Evolutionary conservation across 2,329 filamentous ascomycete genomes (phyloP), one percentile per base, ranked within the genome.

Genomic region (Exophiala calicioides): DNA sequence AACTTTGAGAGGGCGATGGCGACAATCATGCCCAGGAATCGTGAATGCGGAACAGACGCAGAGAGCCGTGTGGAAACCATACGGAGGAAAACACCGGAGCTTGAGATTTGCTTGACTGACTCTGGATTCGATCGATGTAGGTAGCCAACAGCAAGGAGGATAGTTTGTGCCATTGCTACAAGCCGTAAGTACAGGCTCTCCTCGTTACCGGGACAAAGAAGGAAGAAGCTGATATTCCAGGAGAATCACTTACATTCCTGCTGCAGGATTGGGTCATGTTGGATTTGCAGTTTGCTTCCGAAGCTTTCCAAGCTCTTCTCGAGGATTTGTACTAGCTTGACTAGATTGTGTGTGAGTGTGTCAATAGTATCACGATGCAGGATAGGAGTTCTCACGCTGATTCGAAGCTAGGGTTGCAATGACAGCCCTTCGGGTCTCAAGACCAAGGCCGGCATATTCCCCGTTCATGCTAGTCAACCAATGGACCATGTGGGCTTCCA

Each of bases 1-100:
- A 95, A 67, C 34, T 71, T 70, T 0, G 81, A 85, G 2, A 85
- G 71, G 1, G 84, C 81, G 56, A 89, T 89, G 3, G 88, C 93
- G 23, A 95, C 82, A 2, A 87, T 75, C 82, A 98, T 94, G 0
- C 93, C 93, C 1, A 98, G 75, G 57, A 95, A 88, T 13, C 90
- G 81, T 12, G 87, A 84, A 55, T 84, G 79, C 5, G 74, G 73
- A 30, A 93, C 90, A 3, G 89, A 84, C 12, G 89, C 80, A 9
- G 82, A 81, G 5, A 98, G 79, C 18, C 90, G 81, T 63, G 94
- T 95, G 1, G 93, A 96, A 24, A 96, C 82, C 5, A 84, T 79
- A 53, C 80, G 84, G 37, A 95, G 74, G 60, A 95, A 94, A 1
- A 76, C 63, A 13, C 84, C 79, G 1, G 88, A 88, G 42, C 86